Percentiles rank a stretch among this genome's conserved stretches.
Evolutionary conservation across 176 grass and related monocot genomes (phyloP).

Genomic region (Thinopyrum elongatum): DNA sequence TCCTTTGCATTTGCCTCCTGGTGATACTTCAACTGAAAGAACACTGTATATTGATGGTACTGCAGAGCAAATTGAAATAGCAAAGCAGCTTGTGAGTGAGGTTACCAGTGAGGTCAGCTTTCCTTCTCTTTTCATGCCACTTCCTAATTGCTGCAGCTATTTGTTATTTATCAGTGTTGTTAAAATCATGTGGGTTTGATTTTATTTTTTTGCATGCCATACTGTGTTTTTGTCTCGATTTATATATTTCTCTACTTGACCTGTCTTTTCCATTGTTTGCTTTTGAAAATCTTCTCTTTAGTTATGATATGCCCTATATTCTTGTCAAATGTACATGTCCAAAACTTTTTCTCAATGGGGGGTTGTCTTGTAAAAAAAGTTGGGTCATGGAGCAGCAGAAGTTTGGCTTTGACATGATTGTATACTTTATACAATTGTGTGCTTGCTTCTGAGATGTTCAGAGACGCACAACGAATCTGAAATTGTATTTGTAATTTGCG

Average conservation of each 20-base stretch:
- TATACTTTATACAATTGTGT: neutral
- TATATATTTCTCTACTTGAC: conserved; percentile 1
- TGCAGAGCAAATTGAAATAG: conserved; percentile 81
- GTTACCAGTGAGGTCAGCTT: conserved; percentile 82
- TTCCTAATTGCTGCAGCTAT: conserved; percentile 1
- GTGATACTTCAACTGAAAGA: conserved; percentile 83
- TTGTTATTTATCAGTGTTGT: conserved; percentile 25
- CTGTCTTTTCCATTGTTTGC: neutral
- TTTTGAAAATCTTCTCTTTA: neutral
- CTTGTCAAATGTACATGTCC: neutral
- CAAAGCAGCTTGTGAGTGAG: conserved; percentile 94
- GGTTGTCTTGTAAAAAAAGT: neutral
- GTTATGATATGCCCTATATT: neutral
- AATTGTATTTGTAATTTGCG: neutral
- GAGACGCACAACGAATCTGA: neutral
- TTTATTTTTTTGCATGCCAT: conserved; percentile 1
- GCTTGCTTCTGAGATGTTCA: neutral
- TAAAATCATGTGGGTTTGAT: conserved; percentile 23
- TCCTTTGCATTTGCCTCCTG: conserved; percentile 88
- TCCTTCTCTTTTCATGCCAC: conserved; percentile 20
- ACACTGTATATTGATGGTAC: conserved; percentile 93
- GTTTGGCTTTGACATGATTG: neutral
- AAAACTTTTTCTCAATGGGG: neutral
- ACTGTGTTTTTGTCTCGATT: neutral
- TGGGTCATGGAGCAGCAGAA: neutral